Percentiles rank a stretch among this genome's conserved stretches.
phyloP scores from a whole-genome alignment of 2,329 filamentous ascomycete genomes.

The Ascochyta koolunga region DNA sequence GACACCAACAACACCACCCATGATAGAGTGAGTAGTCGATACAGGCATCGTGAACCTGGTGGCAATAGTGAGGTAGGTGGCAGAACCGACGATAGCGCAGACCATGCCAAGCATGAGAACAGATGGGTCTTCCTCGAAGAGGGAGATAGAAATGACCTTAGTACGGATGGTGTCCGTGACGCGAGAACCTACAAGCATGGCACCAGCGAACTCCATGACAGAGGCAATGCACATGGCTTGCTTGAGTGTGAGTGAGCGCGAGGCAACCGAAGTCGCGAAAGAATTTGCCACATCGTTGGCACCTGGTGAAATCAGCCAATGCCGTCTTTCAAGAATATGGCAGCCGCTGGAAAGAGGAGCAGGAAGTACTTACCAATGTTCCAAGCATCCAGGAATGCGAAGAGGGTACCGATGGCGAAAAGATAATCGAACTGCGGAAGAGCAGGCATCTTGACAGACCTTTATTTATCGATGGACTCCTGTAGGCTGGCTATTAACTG shows the following conservation, averaged over 20 bases:
- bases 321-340: too few species aligned
- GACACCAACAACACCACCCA: conserved; percentile 52
- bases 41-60: conserved; percentile 60
- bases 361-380: conserved; percentile 59
- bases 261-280: conserved; percentile 56
- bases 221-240: conserved; percentile 55
- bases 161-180: conserved; percentile 56
- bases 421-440: conserved; percentile 66
- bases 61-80: conserved; percentile 60
- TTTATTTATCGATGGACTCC: conserved; percentile 13
- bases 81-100: conserved; percentile 59
- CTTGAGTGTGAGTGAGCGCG: conserved; percentile 55
- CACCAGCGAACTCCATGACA: conserved; percentile 54
- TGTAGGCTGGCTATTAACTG: conserved; percentile 16
- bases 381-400: conserved; percentile 70
- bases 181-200: conserved; percentile 49
- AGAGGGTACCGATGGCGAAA: conserved; percentile 68
- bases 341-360: neutral
- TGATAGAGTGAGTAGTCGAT: conserved; percentile 59
- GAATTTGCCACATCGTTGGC: conserved; percentile 60
- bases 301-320: conserved; percentile 33
- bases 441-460: conserved; percentile 34
- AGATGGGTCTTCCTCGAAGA: conserved; percentile 53
- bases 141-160: conserved; percentile 53
- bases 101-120: conserved; percentile 62